phyloP scores from a whole-genome alignment of 305 asterid genomes.

The Coffea humblotiana region DNA sequence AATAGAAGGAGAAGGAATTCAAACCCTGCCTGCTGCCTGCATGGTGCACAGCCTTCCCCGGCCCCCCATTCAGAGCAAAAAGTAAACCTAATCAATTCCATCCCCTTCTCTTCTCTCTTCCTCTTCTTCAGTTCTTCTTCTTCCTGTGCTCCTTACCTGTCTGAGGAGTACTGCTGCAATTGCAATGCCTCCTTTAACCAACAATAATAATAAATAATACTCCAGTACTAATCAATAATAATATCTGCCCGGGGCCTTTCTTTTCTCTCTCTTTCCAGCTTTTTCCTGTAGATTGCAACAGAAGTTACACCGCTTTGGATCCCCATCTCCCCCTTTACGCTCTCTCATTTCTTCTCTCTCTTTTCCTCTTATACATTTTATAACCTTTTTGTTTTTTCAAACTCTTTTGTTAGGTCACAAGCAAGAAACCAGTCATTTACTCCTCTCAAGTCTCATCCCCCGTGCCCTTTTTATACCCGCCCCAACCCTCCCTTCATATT shows the following conservation, averaged over 20 bases:
- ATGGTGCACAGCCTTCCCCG: not conserved
- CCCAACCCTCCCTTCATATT: not conserved
- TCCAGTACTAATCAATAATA: too few species aligned
- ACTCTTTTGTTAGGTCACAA: not conserved
- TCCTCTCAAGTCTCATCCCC: not conserved
- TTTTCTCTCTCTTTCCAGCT: not conserved
- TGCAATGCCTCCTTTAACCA: not conserved
- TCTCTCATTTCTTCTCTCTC: constrained; percentile 18
- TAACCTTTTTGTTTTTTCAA: not conserved
- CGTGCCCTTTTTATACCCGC: constrained; percentile 11
- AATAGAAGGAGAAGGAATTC: constrained; percentile 3
- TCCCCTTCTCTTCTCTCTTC: not conserved
- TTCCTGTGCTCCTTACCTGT: not conserved
- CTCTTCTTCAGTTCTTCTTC: not conserved
- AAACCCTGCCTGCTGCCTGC: not conserved
- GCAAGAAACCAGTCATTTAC: constrained; percentile 9
- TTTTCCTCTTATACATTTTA: constrained; percentile 11
- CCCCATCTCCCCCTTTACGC: constrained; percentile 23
- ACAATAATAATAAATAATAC: not conserved
- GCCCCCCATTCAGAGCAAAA: not conserved
- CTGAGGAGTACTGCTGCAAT: constrained; percentile 2
- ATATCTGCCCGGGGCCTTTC: not conserved
- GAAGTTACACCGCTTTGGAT: constrained; percentile 32
- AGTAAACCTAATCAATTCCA: not conserved
- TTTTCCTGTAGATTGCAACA: constrained; percentile 19